Percentiles rank a stretch among this genome's conserved stretches.
Evolutionary conservation across 441 rosid species (phyloP).

Genomic region (Cnidoscolus chayamansa): DNA sequence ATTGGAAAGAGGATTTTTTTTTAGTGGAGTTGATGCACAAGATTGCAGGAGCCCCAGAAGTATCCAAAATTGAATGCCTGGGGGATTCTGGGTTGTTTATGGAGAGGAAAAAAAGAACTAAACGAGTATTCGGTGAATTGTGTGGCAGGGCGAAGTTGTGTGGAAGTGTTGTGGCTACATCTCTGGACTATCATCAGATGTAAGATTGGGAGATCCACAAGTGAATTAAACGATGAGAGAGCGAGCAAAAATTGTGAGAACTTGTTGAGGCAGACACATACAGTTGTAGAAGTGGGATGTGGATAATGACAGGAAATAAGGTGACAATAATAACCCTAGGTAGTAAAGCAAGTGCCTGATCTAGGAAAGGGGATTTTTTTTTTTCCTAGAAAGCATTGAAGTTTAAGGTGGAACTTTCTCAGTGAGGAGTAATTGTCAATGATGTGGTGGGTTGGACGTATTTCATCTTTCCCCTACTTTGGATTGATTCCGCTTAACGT

Average conservation of each 20-base stretch:
- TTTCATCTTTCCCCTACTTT: background rate
- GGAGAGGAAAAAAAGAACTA: background rate
- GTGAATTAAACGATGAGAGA: background rate
- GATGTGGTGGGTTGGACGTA: background rate
- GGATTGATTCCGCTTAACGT: background rate
- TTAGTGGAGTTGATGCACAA: background rate
- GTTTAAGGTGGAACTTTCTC: background rate
- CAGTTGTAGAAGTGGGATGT: background rate
- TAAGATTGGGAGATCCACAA: slow-evolving; percentile 1
- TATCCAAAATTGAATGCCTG: slow-evolving; percentile 3
- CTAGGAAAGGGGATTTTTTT: background rate
- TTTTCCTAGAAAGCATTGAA: background rate
- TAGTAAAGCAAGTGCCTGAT: background rate
- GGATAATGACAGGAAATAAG: background rate
- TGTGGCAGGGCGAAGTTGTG: too few species aligned
- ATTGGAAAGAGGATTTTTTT: background rate
- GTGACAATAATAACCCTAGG: background rate
- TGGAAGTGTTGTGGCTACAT: background rate
- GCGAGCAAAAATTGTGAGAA: background rate
- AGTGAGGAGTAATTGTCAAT: slow-evolving; percentile 11
- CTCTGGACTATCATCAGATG: background rate
- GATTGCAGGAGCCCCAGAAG: slow-evolving; percentile 8
- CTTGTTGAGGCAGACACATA: background rate
- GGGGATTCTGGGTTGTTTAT: background rate
- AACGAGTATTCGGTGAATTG: background rate